A percentile compares a stretch with the other conserved stretches of the same genome.
Conservation (phyloP, 371 early-diverging fungal species). For the Zychaea mexicana region DNA sequence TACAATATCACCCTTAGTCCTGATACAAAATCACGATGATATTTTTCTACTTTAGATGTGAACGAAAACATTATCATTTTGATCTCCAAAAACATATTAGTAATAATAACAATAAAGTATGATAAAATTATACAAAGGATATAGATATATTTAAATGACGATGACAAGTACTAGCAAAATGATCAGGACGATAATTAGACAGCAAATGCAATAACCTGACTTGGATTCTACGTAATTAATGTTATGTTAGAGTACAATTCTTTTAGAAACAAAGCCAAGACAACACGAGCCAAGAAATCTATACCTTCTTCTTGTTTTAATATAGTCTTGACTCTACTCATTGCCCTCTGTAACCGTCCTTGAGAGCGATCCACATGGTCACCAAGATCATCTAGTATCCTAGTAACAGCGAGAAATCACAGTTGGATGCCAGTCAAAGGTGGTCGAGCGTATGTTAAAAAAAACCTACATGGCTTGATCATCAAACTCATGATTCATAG, state of each 20-base stretch:
- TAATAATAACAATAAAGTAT: no score
- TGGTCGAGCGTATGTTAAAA: not conserved
- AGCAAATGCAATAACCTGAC: constrained; percentile 63
- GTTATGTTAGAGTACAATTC: not conserved
- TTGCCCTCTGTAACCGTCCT: constrained; percentile 52
- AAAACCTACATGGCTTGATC: constrained; percentile 57
- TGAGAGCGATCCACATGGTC: constrained; percentile 60
- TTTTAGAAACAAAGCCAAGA: not conserved
- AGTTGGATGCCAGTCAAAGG: no score
- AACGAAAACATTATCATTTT: no score
- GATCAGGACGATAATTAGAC: constrained; percentile 59
- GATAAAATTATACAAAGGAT: no score
- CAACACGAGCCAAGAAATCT: not conserved
- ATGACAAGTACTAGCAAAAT: constrained; percentile 59
- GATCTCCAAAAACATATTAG: no score
- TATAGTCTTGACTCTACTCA: constrained; percentile 56
- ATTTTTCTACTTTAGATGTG: no score
- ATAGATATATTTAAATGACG: constrained; percentile 30
- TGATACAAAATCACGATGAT: no score
- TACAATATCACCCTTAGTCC: no score
- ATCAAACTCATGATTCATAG: constrained; percentile 61
- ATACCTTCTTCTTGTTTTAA: constrained; percentile 66
- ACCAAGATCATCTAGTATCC: constrained; percentile 62
- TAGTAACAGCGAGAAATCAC: no score
- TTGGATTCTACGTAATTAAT: constrained; percentile 46